Evolutionary conservation across 2,329 filamentous ascomycete species (phyloP).

Genomic region (Fusarium pseudoanthophilum): DNA sequence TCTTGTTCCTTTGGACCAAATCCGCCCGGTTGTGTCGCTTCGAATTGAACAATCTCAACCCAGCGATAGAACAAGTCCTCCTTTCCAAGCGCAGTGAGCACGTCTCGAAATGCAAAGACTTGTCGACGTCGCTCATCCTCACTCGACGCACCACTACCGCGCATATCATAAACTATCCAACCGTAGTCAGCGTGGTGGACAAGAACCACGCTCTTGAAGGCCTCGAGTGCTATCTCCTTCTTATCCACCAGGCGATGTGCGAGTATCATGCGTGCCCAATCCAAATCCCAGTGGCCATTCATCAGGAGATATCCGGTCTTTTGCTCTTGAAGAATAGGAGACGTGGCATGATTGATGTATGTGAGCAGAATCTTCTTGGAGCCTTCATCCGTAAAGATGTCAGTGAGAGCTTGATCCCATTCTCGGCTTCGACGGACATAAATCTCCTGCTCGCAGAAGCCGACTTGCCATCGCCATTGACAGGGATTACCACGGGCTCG

Average conservation of each 20-base stretch:
- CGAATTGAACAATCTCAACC: conserved; percentile 92
- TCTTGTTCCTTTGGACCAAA: conserved; percentile 81
- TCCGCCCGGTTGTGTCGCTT: conserved; percentile 80
- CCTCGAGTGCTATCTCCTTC: conserved; percentile 68
- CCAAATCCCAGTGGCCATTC: conserved; percentile 86
- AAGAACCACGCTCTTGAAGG: conserved; percentile 77
- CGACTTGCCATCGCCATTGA: conserved; percentile 77
- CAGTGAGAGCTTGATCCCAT: conserved; percentile 72
- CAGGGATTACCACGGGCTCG: conserved; percentile 68
- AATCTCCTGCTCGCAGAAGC: conserved; percentile 83
- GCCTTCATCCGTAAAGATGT: conserved; percentile 63
- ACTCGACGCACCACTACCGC: conserved; percentile 61
- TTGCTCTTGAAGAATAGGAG: conserved; percentile 70
- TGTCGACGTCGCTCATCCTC: conserved; percentile 76
- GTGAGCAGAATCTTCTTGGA: conserved; percentile 68
- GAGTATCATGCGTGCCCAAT: conserved; percentile 82
- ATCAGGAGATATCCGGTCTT: conserved; percentile 92
- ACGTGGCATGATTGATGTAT: conserved; percentile 74
- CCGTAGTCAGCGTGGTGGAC: conserved; percentile 74
- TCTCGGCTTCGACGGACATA: conserved; percentile 80
- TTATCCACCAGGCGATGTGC: conserved; percentile 76
- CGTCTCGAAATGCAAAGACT: conserved; percentile 83
- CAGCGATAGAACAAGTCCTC: conserved; percentile 91
- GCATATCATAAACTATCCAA: conserved; percentile 71
- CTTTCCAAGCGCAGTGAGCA: conserved; percentile 79